phyloP scores from a whole-genome alignment of 164 flowering plant genomes.

The Annona squamosa region DNA sequence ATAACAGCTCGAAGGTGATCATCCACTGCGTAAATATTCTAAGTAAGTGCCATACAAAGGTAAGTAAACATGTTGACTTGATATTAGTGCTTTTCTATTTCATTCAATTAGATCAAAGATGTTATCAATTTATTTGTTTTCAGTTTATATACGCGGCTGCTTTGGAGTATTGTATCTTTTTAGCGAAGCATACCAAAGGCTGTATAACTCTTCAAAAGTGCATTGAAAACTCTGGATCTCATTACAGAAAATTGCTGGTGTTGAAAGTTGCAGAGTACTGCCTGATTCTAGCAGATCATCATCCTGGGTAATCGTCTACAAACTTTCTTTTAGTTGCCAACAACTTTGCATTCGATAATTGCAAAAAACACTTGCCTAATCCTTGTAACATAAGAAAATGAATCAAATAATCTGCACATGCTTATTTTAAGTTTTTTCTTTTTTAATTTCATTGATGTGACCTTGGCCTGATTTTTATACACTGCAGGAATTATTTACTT shows the following conservation, averaged over 20 bases:
- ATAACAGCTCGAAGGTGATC: neutral
- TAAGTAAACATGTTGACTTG: neutral
- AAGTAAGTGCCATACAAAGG: neutral
- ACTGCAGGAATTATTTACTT: conserved; percentile 2
- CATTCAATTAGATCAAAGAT: no score
- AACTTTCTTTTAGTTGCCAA: neutral
- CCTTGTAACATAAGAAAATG: no score
- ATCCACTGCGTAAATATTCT: neutral
- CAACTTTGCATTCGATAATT: no score
- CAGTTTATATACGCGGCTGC: conserved; percentile 4
- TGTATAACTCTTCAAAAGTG: conserved; percentile 1
- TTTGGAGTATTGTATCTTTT: neutral
- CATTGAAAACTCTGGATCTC: neutral
- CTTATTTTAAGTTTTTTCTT: no score
- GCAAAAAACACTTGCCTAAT: no score
- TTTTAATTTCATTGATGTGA: no score
- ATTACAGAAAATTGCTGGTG: neutral
- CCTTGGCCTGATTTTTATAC: no score
- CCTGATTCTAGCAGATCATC: neutral
- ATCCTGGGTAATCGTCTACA: conserved; percentile 6
- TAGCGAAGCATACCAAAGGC: conserved; percentile 9
- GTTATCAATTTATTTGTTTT: neutral
- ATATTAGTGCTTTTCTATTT: neutral
- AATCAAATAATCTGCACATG: no score
- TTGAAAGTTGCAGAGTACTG: neutral